These are phyloP conservation scores for Phycomyces blakesleeanus DNA, from an alignment of 192 early-diverging fungal species.

Conservation along the genomic window DNA sequence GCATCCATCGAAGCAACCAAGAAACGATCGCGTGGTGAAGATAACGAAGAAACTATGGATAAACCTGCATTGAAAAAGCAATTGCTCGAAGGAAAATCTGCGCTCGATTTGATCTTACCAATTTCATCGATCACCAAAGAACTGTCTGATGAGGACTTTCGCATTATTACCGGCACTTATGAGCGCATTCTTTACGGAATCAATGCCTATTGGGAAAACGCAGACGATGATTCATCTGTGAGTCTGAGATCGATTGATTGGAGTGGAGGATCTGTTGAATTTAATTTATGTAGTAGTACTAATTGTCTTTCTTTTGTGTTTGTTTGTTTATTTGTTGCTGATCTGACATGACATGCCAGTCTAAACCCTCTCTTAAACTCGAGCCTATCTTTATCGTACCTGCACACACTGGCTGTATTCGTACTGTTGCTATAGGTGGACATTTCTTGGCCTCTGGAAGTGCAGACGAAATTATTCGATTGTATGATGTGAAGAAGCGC, in stretches of 20 bases:
- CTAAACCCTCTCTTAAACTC: slow-evolving; percentile 36
- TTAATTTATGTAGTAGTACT: too few relatives aligned
- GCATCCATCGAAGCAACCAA: not conserved
- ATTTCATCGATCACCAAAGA: slow-evolving; percentile 17
- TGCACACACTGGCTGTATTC: slow-evolving; percentile 93
- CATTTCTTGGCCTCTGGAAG: slow-evolving; percentile 91
- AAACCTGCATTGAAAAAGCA: slow-evolving; percentile 13
- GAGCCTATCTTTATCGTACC: slow-evolving; percentile 90
- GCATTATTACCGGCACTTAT: slow-evolving; percentile 84
- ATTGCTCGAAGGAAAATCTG: not conserved
- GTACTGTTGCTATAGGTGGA: slow-evolving; percentile 71
- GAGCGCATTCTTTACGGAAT: slow-evolving; percentile 96
- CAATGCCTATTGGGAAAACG: slow-evolving; percentile 57
- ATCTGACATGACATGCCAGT: too few relatives aligned
- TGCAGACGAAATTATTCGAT: slow-evolving; percentile 86
- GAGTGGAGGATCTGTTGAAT: too few relatives aligned
- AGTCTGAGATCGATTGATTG: too few relatives aligned
- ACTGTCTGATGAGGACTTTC: slow-evolving; percentile 42
- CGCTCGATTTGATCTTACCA: slow-evolving; percentile 11
- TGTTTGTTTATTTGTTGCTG: too few relatives aligned
- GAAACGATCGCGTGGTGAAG: not conserved
- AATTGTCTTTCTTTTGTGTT: too few relatives aligned
- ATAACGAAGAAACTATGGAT: not conserved
- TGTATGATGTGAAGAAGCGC: slow-evolving; percentile 83
- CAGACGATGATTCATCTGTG: slow-evolving; percentile 17